Conservation (phyloP, 164 flowering plant species). For the Liquidambar formosana region DNA sequence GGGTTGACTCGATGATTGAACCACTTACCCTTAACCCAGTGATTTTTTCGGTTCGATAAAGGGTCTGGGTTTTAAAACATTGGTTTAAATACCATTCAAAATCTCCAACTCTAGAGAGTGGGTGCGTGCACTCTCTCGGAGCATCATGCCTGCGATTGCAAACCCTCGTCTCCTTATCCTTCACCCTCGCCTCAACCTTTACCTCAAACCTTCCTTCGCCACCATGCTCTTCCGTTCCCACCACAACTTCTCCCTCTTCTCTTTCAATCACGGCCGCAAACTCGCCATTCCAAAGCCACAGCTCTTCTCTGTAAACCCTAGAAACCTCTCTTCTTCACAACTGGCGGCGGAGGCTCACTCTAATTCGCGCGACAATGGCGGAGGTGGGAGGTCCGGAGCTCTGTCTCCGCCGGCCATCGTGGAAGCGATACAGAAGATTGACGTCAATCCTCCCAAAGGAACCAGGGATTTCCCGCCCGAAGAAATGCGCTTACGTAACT, state of each 20-base stretch:
- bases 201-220: conserved; percentile 15
- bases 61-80: too few relatives aligned
- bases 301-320: conserved; percentile 15
- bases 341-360: conserved; percentile 3
- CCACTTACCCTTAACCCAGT: too few relatives aligned
- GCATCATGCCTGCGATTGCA: conserved; percentile 31
- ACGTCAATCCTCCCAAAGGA: conserved; percentile 93
- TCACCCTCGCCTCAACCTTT: conserved; percentile 29
- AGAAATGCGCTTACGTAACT: conserved; percentile 91
- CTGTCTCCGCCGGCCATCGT: conserved; percentile 29
- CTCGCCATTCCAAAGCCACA: neutral
- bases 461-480: conserved; percentile 96
- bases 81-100: too few relatives aligned
- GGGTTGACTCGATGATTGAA: too few relatives aligned
- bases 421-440: conserved; percentile 52
- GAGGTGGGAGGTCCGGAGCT: conserved; percentile 56
- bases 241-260: conserved; percentile 6
- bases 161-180: conserved; percentile 41
- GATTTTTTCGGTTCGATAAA: too few relatives aligned
- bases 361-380: conserved; percentile 10
- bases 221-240: conserved; percentile 11
- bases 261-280: neutral
- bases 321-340: conserved; percentile 16
- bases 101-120: neutral
- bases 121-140: neutral